A percentile compares a stretch with the other conserved stretches of the same genome.
These are phyloP conservation scores for Capronia americana DNA, from an alignment of 2,329 filamentous ascomycete genomes.

Conservation along the genomic window DNA sequence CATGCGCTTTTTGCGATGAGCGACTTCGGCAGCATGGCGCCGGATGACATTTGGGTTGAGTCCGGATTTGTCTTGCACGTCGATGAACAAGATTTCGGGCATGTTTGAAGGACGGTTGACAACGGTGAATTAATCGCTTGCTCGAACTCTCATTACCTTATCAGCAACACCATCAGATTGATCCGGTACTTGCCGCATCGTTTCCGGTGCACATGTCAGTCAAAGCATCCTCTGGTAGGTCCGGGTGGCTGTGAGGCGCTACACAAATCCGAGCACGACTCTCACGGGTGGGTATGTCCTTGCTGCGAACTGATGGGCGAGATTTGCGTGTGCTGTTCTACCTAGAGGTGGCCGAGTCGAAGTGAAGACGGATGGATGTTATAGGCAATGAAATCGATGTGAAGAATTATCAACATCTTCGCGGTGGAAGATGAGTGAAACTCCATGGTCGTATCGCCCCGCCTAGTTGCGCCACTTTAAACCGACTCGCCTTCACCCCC, in stretches of 20 bases:
- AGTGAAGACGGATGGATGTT: neutral
- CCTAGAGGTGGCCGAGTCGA: neutral
- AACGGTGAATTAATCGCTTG: neutral
- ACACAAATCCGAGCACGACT: neutral
- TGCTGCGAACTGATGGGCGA: neutral
- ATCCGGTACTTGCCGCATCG: neutral
- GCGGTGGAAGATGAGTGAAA: neutral
- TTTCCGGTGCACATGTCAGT: neutral
- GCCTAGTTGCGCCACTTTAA: too few species aligned
- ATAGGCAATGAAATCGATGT: too few species aligned
- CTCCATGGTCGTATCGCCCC: too few species aligned
- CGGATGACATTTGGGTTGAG: slow-evolving; percentile 14
- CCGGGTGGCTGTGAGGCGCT: neutral
- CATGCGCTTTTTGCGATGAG: slow-evolving; percentile 21
- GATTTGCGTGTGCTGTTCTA: neutral
- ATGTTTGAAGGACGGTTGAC: slow-evolving; percentile 5
- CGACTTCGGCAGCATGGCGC: slow-evolving; percentile 19
- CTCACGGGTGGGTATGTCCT: neutral
- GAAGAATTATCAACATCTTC: neutral
- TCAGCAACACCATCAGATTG: neutral
- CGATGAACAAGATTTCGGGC: slow-evolving; percentile 27
- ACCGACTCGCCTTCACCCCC: too few species aligned
- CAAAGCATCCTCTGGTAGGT: neutral
- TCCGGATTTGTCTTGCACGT: slow-evolving; percentile 22
- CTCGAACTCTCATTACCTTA: neutral